Evolutionary conservation across 257 asterid genomes (phyloP), one percentile per base, ranked within the genome.

Genomic region (Forsythia suspensa): DNA sequence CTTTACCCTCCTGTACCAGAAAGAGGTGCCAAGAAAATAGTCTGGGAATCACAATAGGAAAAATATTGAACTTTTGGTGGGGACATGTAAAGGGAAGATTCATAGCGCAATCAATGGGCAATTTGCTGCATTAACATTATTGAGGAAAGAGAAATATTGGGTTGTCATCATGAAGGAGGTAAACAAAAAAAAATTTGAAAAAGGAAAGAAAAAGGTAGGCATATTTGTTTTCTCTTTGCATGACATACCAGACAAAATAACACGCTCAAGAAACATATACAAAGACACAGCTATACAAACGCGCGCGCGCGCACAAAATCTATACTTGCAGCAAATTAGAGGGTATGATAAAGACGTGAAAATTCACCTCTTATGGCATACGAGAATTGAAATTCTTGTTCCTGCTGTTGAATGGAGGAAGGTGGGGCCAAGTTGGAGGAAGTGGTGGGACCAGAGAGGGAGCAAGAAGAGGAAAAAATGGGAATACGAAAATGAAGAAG

Each of bases 31-130:
- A 29, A 29, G 34, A 29, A 29, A 29, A 29, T 29, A 29, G 66
- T 65, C 66, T 21, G 71, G 71, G 73, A 78, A 78, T 77, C 75
- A 83, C 69, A 44, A 76, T 73, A 70, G 84, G 68, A 34, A 66
- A 82, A 75, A 74, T 37, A 55, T 21, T 6, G 59, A 13, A 69
- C 63, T 66, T 73, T 83, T 76, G 74, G 70, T 79, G 68, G 69
- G 78, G 85, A 80, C 68, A 81, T 36, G 75, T 43, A 82, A 82
- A 84, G 85, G 80, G 82, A 77, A 87, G 85, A 85, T 85, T 89
- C 75, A 88, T 65, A 83, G 92, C 96, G 90, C 95, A 92, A 92
- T 94, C 86, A 91, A 88, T 87, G 95, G 95, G 84, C 38, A 81
- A 29, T 89, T 71, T 80, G 82, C 73, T 79, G 78, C 83, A 87